Evolutionary conservation across 768 basidiomycete species (phyloP).

Genomic region (Boletus huronensis): DNA sequence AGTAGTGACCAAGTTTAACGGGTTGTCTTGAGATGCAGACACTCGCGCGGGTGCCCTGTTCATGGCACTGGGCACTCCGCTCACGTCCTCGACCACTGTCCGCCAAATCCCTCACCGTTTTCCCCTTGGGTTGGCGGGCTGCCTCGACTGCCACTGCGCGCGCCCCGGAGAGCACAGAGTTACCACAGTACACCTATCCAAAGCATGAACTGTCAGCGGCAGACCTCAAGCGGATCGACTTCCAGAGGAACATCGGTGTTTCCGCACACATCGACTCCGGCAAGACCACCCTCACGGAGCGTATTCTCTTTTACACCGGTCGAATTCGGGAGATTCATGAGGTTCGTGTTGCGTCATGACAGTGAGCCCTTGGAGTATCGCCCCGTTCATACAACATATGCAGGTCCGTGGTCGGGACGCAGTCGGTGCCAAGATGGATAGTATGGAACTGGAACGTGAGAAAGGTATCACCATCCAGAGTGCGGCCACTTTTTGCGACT

Average conservation of each 20-base stretch:
- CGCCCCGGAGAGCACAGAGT: not conserved
- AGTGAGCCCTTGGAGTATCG: not conserved
- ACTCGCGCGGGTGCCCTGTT: conserved; percentile 24
- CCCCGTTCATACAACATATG: not conserved
- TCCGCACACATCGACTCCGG: conserved; percentile 96
- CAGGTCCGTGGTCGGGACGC: conserved; percentile 91
- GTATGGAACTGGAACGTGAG: conserved; percentile 97
- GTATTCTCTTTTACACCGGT: conserved; percentile 94
- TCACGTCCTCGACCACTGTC: conserved; percentile 10
- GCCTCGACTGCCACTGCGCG: conserved; percentile 43
- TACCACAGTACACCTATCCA: conserved; percentile 28
- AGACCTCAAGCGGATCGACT: conserved; percentile 62
- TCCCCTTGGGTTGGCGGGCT: conserved; percentile 28
- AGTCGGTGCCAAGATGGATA: conserved; percentile 99
- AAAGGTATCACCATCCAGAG: conserved; percentile 99
- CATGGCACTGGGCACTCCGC: conserved; percentile 26
- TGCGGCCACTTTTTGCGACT: conserved; percentile 97
- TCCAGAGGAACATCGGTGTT: conserved; percentile 94
- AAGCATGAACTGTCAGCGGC: conserved; percentile 52
- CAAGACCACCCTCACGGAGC: conserved; percentile 97
- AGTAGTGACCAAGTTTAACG: not conserved
- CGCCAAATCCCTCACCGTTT: not conserved
- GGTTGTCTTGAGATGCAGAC: conserved; percentile 25
- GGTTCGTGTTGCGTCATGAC: conserved; percentile 43
- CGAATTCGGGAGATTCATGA: conserved; percentile 96